Conservation (phyloP, 352 stramenopile genomes). For the Ophiocytium majus region DNA sequence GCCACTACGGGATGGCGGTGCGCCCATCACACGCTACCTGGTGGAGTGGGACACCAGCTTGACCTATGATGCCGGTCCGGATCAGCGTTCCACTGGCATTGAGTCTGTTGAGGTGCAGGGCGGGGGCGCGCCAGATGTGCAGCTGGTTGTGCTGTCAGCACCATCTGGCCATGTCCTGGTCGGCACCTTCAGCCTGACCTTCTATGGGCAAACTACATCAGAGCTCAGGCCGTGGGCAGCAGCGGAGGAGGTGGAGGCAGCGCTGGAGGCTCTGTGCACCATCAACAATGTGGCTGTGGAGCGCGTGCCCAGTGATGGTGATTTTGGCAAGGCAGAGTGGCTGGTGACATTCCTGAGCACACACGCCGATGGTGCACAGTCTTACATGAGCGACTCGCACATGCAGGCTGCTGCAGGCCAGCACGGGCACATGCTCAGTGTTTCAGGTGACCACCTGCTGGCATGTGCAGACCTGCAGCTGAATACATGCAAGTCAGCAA, state of each 20-base stretch:
- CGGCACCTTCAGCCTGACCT: constrained; percentile 80
- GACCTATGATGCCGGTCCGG: constrained; percentile 60
- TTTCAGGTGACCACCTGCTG: constrained; percentile 63
- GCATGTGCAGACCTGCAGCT: constrained; percentile 58
- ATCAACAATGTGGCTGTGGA: constrained; percentile 56
- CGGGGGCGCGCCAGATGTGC: constrained; percentile 62
- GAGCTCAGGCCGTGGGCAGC: constrained; percentile 70
- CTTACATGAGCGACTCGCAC: constrained; percentile 52
- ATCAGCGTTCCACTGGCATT: constrained; percentile 60
- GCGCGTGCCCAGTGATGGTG: constrained; percentile 25
- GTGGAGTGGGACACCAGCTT: constrained; percentile 71
- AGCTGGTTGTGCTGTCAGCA: constrained; percentile 73
- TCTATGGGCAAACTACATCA: constrained; percentile 72
- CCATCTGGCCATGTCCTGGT: constrained; percentile 67
- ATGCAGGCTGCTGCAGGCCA: constrained; percentile 41
- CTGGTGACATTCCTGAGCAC: constrained; percentile 63
- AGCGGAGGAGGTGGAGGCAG: constrained; percentile 61
- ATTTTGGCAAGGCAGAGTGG: constrained; percentile 64
- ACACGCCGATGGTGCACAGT: constrained; percentile 58
- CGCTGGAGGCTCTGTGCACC: constrained; percentile 62
- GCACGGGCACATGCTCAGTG: constrained; percentile 60
- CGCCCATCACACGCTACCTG: constrained; percentile 69
- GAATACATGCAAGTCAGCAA: constrained; percentile 50
- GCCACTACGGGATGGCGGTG: constrained; percentile 50
- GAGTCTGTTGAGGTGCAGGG: constrained; percentile 58